Base-by-base conservation (phyloP, 2,329 filamentous ascomycete species). In the Berkeleyomyces basicola region DNA sequence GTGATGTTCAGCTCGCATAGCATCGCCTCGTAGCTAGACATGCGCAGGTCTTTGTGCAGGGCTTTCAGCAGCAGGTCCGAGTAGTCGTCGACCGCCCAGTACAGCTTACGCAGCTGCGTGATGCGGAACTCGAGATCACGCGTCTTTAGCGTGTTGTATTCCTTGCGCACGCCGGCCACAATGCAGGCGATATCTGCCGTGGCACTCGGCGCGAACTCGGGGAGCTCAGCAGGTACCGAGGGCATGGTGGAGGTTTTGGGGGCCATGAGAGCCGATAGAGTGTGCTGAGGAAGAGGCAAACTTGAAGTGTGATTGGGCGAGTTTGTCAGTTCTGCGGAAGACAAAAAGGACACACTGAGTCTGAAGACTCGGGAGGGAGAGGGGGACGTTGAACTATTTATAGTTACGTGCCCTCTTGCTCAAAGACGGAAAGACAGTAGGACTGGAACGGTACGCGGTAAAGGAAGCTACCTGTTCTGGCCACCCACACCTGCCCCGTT, bases 21-120 rank as follows among this genome's bases (percentile, higher is more conserved):
- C 68, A 82, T 77, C 39, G 87, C 77, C 77, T 97, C 93, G 71
- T 85, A 89, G 42, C 76, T 73, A 63, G 85, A 81, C 78, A 95
- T 96, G 72, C 83, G 81, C 67, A 97, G 76, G 71, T 99, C 93
- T 68, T 81, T 78, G 71, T 82, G 79, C 71, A 90, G 82, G 31
- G 92, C 90, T 72, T 89, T 87, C 67, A 83, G 71, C 65, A 97
- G 79, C 68, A 86, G 81, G 55, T 83, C 77, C 63, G 84, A 80
- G 71, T 88, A 85, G 77, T 97, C 92, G 67, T 84, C 84, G 67
- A 96, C 73, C 6, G 82, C 90, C 93, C 93, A 97, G 78, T 96
- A 97, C 63, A 97, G 84, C 79, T 90, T 92, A 68, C 91, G 87
- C 65, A 99, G 83, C 79, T 97, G 93, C 62, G 83, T 79, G 66